Evolutionary conservation across 208 protist genomes (phyloP).

Genomic region (Leishmania martiniquensis): DNA sequence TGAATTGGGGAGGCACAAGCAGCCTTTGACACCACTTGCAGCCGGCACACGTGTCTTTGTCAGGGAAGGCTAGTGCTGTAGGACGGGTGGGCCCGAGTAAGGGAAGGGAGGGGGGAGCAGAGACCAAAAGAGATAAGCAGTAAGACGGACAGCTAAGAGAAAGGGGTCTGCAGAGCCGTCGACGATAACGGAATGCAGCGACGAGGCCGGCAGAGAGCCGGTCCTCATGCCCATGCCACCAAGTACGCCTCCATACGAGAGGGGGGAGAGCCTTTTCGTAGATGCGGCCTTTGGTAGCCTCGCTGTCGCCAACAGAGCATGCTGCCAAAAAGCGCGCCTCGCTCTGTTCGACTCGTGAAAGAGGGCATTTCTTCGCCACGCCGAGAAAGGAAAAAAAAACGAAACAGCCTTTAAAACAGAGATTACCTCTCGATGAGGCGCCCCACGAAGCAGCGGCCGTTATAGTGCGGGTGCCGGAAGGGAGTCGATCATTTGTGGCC

Average conservation of each 20-base stretch:
- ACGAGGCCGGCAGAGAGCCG: background rate
- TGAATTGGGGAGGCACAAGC: background rate
- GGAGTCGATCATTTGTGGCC: background rate
- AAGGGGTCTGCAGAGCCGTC: background rate
- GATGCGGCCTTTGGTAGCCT: background rate
- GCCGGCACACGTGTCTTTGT: background rate
- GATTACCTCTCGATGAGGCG: background rate
- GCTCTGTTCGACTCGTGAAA: background rate
- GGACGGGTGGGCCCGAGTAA: background rate
- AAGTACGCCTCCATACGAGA: background rate
- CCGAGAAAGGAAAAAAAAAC: background rate
- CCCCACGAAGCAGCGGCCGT: background rate
- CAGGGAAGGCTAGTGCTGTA: background rate
- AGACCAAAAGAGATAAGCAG: background rate
- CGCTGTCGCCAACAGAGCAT: background rate
- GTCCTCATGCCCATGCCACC: background rate
- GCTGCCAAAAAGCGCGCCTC: background rate
- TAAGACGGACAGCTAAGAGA: background rate
- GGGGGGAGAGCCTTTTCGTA: background rate
- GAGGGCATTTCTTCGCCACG: background rate
- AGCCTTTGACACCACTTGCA: background rate
- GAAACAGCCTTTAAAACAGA: background rate
- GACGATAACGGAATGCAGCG: background rate
- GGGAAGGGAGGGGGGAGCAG: background rate
- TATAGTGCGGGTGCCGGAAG: background rate